These are phyloP conservation scores for Syzygium syzygioides DNA, from an alignment of 441 rosid genomes.

Conservation along the genomic window DNA sequence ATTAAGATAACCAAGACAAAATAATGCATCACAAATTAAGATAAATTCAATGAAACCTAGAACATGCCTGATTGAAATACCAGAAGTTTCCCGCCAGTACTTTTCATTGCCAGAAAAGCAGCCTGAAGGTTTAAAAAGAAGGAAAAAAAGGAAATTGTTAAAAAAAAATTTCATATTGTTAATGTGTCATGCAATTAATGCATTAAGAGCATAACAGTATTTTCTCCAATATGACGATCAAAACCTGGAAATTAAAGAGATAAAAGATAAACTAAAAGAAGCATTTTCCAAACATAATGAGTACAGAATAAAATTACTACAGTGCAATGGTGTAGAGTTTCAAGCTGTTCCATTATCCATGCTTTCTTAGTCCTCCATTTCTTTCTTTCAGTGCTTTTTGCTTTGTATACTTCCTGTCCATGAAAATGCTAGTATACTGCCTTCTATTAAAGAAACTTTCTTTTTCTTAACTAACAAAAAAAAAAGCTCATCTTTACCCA, in stretches of 20 bases:
- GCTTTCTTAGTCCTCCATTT: neutral
- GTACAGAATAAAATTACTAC: neutral
- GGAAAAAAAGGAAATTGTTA: neutral
- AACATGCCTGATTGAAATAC: slow-evolving; percentile 90
- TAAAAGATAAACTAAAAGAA: neutral
- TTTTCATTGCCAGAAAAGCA: slow-evolving; percentile 88
- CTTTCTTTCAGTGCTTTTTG: neutral
- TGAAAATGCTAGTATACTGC: neutral
- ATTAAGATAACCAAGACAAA: neutral
- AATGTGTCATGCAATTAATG: neutral
- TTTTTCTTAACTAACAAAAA: neutral
- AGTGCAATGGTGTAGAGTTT: neutral
- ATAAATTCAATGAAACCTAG: neutral
- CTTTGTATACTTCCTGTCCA: neutral
- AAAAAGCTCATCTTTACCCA: no score
- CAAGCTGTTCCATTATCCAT: neutral
- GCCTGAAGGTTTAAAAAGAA: slow-evolving; percentile 43
- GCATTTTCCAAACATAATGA: neutral
- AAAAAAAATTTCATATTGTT: neutral
- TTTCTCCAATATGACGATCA: neutral
- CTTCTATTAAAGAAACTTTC: neutral
- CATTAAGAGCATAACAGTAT: neutral
- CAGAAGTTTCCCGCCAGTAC: slow-evolving; percentile 87
- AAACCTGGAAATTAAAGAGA: neutral
- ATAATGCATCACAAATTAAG: slow-evolving; percentile 3